Evolutionary conservation across 2,329 filamentous ascomycete species (phyloP).

Genomic region (Diaporthe ilicicola): DNA sequence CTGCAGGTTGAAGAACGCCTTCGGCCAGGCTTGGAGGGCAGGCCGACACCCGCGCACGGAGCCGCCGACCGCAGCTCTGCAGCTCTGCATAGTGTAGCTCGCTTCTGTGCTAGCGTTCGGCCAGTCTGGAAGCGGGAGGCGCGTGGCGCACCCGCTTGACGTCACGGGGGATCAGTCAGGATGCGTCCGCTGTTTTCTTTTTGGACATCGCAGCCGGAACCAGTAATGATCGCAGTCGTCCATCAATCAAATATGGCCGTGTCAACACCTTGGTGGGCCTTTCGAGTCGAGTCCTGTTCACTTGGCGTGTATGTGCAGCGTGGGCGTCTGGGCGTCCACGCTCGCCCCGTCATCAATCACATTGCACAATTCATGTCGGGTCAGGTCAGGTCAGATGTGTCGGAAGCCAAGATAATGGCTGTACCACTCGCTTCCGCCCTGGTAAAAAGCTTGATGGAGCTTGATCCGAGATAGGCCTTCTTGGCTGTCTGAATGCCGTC

Average conservation of each 20-base stretch:
- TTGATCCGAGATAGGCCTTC: conserved; percentile 2
- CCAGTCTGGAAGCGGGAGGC: background rate
- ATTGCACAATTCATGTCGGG: background rate
- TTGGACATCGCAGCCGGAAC: background rate
- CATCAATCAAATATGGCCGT: background rate
- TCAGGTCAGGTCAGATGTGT: background rate
- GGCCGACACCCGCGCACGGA: conserved; percentile 13
- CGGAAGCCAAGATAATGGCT: background rate
- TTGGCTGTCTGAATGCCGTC: conserved; percentile 9
- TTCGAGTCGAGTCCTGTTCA: background rate
- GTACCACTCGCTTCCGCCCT: background rate
- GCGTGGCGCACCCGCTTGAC: conserved; percentile 2
- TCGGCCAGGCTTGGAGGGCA: background rate
- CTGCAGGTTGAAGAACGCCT: background rate
- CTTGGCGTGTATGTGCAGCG: background rate
- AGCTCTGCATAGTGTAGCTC: background rate
- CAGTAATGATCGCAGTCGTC: background rate
- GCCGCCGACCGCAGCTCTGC: conserved; percentile 1
- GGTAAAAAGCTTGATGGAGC: conserved; percentile 13
- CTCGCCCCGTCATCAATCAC: conserved; percentile 6
- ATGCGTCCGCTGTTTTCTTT: background rate
- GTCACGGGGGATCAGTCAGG: background rate
- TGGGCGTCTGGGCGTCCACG: background rate
- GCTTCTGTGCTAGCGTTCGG: background rate
- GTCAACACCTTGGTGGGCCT: background rate